phyloP scores from a whole-genome alignment of 305 asterid genomes.

The Euphrasia arctica region DNA sequence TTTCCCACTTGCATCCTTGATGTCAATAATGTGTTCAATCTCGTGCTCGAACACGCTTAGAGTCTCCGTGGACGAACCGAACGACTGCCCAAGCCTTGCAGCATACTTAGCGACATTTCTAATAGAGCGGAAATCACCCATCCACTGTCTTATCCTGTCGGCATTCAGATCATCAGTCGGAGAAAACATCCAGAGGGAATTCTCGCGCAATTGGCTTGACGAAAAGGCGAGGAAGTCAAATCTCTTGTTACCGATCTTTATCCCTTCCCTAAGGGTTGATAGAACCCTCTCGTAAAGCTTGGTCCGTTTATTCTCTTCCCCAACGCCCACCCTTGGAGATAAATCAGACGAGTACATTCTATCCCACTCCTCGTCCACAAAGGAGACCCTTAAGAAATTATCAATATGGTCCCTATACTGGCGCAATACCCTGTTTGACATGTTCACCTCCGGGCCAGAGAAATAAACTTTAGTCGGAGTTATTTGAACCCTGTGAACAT shows the following conservation, averaged over 20 bases:
- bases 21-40: conserved; percentile 47
- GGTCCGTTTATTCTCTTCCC: conserved; percentile 40
- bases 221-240: conserved; percentile 93
- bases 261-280: conserved; percentile 56
- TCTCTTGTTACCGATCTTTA: conserved; percentile 61
- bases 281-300: conserved; percentile 61
- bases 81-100: conserved; percentile 94
- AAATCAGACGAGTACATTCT: conserved; percentile 68
- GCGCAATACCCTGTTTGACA: conserved; percentile 84
- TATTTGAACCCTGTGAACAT: conserved; percentile 76
- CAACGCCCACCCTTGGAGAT: conserved; percentile 38
- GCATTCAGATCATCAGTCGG: conserved; percentile 42
- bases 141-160: conserved; percentile 64
- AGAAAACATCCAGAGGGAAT: conserved; percentile 96
- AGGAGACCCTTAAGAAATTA: conserved; percentile 88
- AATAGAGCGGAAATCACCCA: conserved; percentile 75
- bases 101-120: conserved; percentile 88
- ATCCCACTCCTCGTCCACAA: conserved; percentile 87
- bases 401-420: conserved; percentile 46
- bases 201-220: conserved; percentile 84
- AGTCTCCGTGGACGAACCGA: conserved; percentile 86
- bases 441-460: conserved; percentile 75
- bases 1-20: conserved; percentile 25
- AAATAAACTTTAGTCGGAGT: conserved; percentile 86
- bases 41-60: conserved; percentile 51